Conservation (phyloP, 495 filamentous ascomycete genomes). For the Penicillium longicatenatum region DNA sequence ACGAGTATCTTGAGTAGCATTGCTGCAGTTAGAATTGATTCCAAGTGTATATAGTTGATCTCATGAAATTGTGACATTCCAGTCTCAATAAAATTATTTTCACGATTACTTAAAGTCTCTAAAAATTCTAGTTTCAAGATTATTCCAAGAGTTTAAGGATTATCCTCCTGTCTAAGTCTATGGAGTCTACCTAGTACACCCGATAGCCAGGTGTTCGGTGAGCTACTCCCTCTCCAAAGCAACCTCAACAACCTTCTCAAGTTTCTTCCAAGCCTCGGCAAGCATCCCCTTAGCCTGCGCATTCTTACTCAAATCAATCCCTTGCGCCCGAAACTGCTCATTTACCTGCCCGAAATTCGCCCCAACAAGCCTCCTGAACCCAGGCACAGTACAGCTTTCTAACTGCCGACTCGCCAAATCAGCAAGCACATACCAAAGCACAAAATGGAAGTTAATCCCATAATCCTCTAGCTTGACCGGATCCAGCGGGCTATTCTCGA, state of each 20-base stretch:
- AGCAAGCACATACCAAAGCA: constrained; percentile 40
- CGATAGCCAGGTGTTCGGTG: no score
- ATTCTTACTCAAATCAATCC: constrained; percentile 31
- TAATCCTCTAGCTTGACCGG: constrained; percentile 22
- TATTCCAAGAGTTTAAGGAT: no score
- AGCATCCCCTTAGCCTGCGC: constrained; percentile 23
- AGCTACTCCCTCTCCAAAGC: constrained; percentile 30
- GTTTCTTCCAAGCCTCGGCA: constrained; percentile 38
- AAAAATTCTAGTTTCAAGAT: no score
- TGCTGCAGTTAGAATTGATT: background rate
- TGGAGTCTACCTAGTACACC: no score
- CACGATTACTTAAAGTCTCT: no score
- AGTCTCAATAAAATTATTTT: no score
- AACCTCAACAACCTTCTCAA: constrained; percentile 32
- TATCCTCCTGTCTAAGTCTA: no score
- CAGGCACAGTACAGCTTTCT: constrained; percentile 39
- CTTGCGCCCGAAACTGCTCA: constrained; percentile 32
- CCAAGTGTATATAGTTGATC: constrained; percentile 3
- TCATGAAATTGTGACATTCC: background rate
- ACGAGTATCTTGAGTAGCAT: constrained; percentile 6
- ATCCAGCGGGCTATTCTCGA: constrained; percentile 21
- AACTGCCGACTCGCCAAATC: constrained; percentile 44
- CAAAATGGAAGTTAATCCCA: constrained; percentile 34
- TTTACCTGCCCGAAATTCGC: constrained; percentile 35
- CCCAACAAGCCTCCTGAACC: constrained; percentile 36